Conservation (phyloP, 768 basidiomycete genomes). For the Russula compacta region DNA sequence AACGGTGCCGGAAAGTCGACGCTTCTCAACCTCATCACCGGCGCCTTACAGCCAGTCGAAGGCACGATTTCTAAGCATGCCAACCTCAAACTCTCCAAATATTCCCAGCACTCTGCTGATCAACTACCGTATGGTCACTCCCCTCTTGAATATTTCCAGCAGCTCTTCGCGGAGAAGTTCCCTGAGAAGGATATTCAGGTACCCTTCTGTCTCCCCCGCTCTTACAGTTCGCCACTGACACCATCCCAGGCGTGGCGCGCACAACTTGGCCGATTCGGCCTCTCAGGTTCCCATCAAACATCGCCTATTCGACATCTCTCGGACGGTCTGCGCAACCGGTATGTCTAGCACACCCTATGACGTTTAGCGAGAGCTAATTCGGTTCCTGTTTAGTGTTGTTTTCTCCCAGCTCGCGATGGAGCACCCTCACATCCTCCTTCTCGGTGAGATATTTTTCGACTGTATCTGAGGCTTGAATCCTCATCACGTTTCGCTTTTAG, state of each 20-base stretch:
- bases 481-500: conserved; percentile 28
- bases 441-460: conserved; percentile 39
- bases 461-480: background rate
- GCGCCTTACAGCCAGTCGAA: conserved; percentile 64
- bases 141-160: conserved; percentile 92
- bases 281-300: conserved; percentile 90
- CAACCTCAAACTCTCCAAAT: conserved; percentile 90
- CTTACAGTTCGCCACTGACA: conserved; percentile 9
- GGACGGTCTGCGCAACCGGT: conserved; percentile 94
- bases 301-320: conserved; percentile 89
- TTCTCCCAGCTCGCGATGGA: conserved; percentile 97
- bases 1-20: conserved; percentile 96
- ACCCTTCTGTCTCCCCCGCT: conserved; percentile 9
- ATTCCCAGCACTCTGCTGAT: conserved; percentile 97
- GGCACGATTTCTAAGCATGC: conserved; percentile 89
- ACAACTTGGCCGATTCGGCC: conserved; percentile 92
- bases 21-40: conserved; percentile 82
- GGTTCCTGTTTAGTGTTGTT: conserved; percentile 53
- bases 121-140: conserved; percentile 90
- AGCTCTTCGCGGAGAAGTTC: conserved; percentile 67
- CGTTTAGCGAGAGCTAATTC: conserved; percentile 11
- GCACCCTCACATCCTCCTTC: conserved; percentile 87
- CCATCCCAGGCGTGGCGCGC: conserved; percentile 74
- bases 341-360: conserved; percentile 24
- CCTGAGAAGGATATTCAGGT: conserved; percentile 87